Conservation (phyloP, 2,329 filamentous ascomycete genomes). For the Nemania abortiva region DNA sequence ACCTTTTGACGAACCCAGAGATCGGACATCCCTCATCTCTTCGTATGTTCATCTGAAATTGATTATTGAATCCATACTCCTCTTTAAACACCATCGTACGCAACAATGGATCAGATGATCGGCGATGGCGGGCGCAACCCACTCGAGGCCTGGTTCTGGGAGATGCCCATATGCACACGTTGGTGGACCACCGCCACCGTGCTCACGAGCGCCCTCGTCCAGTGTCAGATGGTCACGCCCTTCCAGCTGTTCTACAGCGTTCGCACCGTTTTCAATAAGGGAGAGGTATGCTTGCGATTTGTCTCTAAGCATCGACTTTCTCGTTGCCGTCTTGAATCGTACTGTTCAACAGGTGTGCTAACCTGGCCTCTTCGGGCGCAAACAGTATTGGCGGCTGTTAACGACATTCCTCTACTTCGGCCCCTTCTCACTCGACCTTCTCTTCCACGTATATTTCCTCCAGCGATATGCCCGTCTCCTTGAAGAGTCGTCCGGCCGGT, state of each 20-base stretch:
- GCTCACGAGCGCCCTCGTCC: slow-evolving; percentile 86
- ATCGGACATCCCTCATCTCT: slow-evolving; percentile 5
- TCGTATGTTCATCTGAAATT: slow-evolving; percentile 12
- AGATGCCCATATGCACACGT: slow-evolving; percentile 95
- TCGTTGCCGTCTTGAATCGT: neutral
- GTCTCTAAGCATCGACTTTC: neutral
- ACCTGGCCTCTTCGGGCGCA: slow-evolving; percentile 30
- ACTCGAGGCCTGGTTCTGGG: slow-evolving; percentile 97
- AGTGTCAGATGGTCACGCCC: slow-evolving; percentile 91
- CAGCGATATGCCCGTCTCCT: slow-evolving; percentile 95
- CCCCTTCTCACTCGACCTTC: slow-evolving; percentile 89
- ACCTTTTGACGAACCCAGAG: neutral
- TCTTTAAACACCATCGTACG: slow-evolving; percentile 4
- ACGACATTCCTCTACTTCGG: slow-evolving; percentile 99
- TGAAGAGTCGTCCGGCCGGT: slow-evolving; percentile 92
- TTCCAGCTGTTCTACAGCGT: slow-evolving; percentile 99
- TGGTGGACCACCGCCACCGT: slow-evolving; percentile 98
- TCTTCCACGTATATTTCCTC: slow-evolving; percentile 98
- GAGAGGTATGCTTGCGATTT: slow-evolving; percentile 73
- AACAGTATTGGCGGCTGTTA: slow-evolving; percentile 93
- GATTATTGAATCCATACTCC: neutral
- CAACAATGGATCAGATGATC: slow-evolving; percentile 69
- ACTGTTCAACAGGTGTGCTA: slow-evolving; percentile 32
- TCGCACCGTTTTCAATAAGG: slow-evolving; percentile 88
- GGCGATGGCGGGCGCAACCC: slow-evolving; percentile 75